Percentiles rank a stretch among this genome's conserved stretches.
Evolutionary conservation across 192 early-diverging fungal genomes (phyloP).

Genomic region (Backusella circina): DNA sequence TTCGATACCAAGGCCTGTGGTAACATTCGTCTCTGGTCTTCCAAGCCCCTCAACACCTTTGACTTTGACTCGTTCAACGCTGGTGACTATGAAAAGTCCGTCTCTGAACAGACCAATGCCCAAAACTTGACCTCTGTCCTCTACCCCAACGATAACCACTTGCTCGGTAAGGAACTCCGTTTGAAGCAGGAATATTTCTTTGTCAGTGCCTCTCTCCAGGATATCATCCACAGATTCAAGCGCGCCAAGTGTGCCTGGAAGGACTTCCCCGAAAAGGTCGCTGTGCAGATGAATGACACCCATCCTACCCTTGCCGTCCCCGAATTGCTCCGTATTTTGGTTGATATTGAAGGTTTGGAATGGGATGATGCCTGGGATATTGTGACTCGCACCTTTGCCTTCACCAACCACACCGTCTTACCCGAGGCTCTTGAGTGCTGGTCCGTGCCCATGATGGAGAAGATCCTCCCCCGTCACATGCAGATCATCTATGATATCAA

Average conservation of each 20-base stretch:
- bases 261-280: constrained; percentile 89
- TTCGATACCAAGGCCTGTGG: constrained; percentile 92
- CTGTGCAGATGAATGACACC: constrained; percentile 98
- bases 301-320: constrained; percentile 94
- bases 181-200: constrained; percentile 99
- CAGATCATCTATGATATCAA: constrained; percentile 99
- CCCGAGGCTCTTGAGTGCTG: constrained; percentile 98
- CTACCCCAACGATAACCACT: constrained; percentile 99
- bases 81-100: constrained; percentile 91
- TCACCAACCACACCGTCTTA: constrained; percentile 98
- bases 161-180: constrained; percentile 93
- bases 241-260: constrained; percentile 77
- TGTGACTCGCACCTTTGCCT: constrained; percentile 87
- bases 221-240: constrained; percentile 92
- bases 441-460: constrained; percentile 91
- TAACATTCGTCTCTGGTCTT: constrained; percentile 97
- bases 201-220: constrained; percentile 85
- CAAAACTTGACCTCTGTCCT: constrained; percentile 93
- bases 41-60: constrained; percentile 87
- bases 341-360: constrained; percentile 84
- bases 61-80: constrained; percentile 84
- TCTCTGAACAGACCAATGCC: constrained; percentile 87
- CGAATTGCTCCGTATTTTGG: constrained; percentile 89
- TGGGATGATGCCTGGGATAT: constrained; percentile 98
- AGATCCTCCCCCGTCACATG: constrained; percentile 95